These are phyloP conservation scores for Ustilago trichophora DNA, from an alignment of 1,284 basidiomycete genomes.

Conservation along the genomic window DNA sequence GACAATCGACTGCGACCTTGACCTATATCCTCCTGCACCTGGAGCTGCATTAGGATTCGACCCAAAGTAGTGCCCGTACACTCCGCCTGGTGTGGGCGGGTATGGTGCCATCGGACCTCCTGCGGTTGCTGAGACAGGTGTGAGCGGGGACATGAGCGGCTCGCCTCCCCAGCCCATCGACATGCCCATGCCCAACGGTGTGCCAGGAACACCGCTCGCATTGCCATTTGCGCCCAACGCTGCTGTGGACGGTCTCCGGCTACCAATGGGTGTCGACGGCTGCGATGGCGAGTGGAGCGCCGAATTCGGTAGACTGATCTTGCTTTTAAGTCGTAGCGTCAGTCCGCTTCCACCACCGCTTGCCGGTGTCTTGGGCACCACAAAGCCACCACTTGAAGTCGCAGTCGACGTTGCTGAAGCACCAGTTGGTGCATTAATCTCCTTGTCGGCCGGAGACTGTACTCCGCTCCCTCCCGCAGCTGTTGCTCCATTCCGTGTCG, in stretches of 20 bases:
- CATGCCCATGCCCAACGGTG: constrained; percentile 24
- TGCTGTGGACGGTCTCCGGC: constrained; percentile 8
- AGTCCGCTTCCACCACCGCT: constrained; percentile 16
- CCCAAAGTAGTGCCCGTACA: constrained; percentile 39
- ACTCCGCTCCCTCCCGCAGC: too few relatives aligned
- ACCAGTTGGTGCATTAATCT: not conserved
- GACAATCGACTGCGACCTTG: constrained; percentile 24
- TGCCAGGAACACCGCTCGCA: constrained; percentile 4
- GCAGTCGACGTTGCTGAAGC: not conserved
- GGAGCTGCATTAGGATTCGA: constrained; percentile 1
- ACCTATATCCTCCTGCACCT: constrained; percentile 17
- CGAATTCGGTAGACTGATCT: constrained; percentile 20
- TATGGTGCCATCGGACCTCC: constrained; percentile 20
- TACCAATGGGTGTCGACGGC: constrained; percentile 24
- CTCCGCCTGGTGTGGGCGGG: constrained; percentile 30
- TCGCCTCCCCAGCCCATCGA: constrained; percentile 35
- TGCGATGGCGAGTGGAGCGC: constrained; percentile 17
- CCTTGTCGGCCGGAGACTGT: constrained; percentile 1
- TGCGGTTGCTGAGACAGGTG: constrained; percentile 14
- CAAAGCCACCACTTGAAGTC: constrained; percentile 19
- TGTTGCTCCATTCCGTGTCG: constrained; percentile 6
- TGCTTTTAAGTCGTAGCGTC: constrained; percentile 37
- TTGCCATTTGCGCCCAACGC: not conserved
- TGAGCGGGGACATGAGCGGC: constrained; percentile 39
- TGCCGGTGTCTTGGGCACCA: constrained; percentile 26